phyloP scores from a whole-genome alignment of 305 asterid genomes.

The Striga hermonthica region DNA sequence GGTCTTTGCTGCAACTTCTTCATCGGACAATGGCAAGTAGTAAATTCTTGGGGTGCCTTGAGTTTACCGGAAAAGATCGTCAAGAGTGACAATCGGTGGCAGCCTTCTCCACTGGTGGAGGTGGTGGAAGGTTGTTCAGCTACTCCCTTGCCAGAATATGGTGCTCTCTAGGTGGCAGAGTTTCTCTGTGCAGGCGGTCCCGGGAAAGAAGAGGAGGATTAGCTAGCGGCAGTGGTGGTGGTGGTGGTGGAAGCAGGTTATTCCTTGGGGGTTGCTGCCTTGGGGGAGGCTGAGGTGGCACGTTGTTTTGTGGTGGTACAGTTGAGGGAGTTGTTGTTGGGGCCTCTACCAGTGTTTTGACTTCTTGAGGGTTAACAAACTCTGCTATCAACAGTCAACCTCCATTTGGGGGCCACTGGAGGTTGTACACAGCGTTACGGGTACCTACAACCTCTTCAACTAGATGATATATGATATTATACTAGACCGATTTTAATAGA shows the following conservation, averaged over 20 bases:
- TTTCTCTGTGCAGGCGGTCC: conserved; percentile 35
- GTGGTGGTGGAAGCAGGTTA: conserved; percentile 55
- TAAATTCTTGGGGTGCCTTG: conserved; percentile 77
- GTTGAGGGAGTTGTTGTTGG: conserved; percentile 51
- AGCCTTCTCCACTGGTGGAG: conserved; percentile 64
- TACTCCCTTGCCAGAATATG: conserved; percentile 54
- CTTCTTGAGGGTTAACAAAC: conserved; percentile 81
- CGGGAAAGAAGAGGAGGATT: conserved; percentile 42
- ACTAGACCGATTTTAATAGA: too few species aligned
- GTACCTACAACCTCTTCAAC: conserved; percentile 81
- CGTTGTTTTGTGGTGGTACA: conserved; percentile 31
- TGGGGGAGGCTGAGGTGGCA: conserved; percentile 53
- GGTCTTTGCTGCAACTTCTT: conserved; percentile 67
- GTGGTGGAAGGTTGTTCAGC: conserved; percentile 68
- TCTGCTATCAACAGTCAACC: conserved; percentile 73
- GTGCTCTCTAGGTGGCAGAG: conserved; percentile 39
- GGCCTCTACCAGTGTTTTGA: conserved; percentile 56
- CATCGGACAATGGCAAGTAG: conserved; percentile 76
- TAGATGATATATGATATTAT: too few species aligned
- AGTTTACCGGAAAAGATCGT: conserved; percentile 80
- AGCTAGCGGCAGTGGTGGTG: conserved; percentile 42
- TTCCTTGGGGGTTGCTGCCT: conserved; percentile 37
- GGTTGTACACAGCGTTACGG: conserved; percentile 77
- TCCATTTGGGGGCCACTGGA: conserved; percentile 91
- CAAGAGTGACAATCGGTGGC: conserved; percentile 74